phyloP scores from a whole-genome alignment of 306 rosid genomes.

The Dalbergia cochinchinensis region DNA sequence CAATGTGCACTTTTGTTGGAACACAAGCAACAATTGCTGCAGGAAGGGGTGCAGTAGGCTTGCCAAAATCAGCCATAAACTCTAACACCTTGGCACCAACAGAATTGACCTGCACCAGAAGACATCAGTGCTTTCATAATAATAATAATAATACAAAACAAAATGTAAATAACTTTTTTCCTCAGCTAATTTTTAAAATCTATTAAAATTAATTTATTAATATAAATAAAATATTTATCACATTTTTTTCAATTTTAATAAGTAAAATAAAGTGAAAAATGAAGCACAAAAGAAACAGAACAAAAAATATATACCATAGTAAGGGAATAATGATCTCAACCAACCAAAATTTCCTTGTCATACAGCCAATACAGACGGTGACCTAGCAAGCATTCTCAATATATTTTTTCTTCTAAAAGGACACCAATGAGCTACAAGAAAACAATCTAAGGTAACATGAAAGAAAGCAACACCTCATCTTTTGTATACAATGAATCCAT shows the following conservation, averaged over 20 bases:
- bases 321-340: slow-evolving; percentile 20
- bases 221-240: neutral
- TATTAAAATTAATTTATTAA: neutral
- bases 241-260: slow-evolving; percentile 16
- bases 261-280: slow-evolving; percentile 2
- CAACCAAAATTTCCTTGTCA: slow-evolving; percentile 3
- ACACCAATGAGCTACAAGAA: neutral
- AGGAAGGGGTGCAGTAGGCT: slow-evolving; percentile 90
- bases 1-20: slow-evolving; percentile 85
- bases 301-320: neutral
- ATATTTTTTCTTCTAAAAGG: too few species aligned
- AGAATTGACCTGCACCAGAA: slow-evolving; percentile 75
- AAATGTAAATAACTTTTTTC: neutral
- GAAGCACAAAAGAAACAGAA: neutral
- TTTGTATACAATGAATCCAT: slow-evolving; percentile 30
- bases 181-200: slow-evolving; percentile 5
- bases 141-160: neutral
- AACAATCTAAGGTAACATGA: slow-evolving; percentile 1
- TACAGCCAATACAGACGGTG: slow-evolving; percentile 10
- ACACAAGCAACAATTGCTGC: slow-evolving; percentile 99
- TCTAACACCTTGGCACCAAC: slow-evolving; percentile 91
- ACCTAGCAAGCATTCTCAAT: neutral
- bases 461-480: slow-evolving; percentile 28
- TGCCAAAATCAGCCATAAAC: slow-evolving; percentile 88
- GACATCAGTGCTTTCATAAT: slow-evolving; percentile 8